Evolutionary conservation across 495 filamentous ascomycete species (phyloP).

Genomic region (Lineolata rhizophorae): DNA sequence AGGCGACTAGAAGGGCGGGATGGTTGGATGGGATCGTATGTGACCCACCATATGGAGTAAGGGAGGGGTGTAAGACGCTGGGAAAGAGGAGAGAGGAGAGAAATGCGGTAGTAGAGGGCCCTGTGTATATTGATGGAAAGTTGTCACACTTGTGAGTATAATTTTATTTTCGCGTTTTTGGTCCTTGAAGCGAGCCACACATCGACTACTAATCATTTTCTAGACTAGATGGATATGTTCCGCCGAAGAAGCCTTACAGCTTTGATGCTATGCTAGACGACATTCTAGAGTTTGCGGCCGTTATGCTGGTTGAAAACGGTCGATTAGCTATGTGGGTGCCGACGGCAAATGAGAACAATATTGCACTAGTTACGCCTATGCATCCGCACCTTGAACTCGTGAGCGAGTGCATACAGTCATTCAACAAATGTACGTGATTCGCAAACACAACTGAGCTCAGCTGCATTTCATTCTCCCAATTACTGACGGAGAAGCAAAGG

Average conservation of each 20-base stretch:
- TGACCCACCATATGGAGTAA: constrained; percentile 93
- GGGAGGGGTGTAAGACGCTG: constrained; percentile 75
- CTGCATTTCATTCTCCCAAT: not conserved
- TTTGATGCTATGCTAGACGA: constrained; percentile 78
- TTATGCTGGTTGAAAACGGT: constrained; percentile 60
- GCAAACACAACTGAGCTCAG: not conserved
- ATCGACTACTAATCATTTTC: constrained; percentile 1
- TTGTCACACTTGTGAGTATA: constrained; percentile 43
- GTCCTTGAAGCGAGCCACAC: not conserved
- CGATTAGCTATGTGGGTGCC: constrained; percentile 94
- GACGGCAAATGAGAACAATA: constrained; percentile 44
- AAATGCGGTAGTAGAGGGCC: constrained; percentile 34
- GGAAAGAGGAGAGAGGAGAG: constrained; percentile 47
- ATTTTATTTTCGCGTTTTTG: no score
- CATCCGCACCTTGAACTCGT: constrained; percentile 61
- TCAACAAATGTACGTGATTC: constrained; percentile 53
- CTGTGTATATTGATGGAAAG: constrained; percentile 46
- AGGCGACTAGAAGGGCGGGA: constrained; percentile 20
- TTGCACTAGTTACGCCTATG: constrained; percentile 51
- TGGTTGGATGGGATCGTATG: constrained; percentile 85
- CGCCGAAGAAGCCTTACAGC: constrained; percentile 78
- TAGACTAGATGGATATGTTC: constrained; percentile 56
- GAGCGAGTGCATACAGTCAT: constrained; percentile 60
- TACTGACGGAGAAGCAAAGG: constrained; percentile 22
- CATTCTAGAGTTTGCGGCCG: constrained; percentile 60